A percentile compares a stretch with the other conserved stretches of the same genome.
phyloP scores from a whole-genome alignment of 1,284 basidiomycete genomes.

The Sanghuangporus weigelae region DNA sequence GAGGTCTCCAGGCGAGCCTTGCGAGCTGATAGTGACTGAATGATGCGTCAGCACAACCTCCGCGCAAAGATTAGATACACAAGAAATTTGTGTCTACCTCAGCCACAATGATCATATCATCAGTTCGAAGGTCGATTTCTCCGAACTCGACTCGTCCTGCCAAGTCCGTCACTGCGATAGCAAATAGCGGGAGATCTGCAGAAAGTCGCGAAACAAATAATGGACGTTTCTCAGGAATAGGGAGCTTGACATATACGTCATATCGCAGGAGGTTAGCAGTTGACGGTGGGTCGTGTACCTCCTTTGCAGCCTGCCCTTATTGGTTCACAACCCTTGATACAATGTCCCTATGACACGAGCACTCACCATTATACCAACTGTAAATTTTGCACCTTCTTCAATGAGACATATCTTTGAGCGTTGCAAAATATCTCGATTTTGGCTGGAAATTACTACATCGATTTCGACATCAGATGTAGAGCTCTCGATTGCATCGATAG shows the following conservation, averaged over 20 bases:
- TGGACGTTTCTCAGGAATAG: conserved; percentile 20
- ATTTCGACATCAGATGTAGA: conserved; percentile 26
- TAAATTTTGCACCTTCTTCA: conserved; percentile 27
- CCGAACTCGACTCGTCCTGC: conserved; percentile 27
- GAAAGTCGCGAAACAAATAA: conserved; percentile 34
- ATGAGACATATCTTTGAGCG: conserved; percentile 32
- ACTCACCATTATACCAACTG: conserved; percentile 39
- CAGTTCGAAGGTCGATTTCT: conserved; percentile 26
- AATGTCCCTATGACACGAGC: background rate
- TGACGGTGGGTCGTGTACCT: conserved; percentile 19
- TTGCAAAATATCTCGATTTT: conserved; percentile 25
- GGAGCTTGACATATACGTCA: conserved; percentile 32
- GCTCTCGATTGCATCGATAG: conserved; percentile 24
- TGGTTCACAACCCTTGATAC: background rate
- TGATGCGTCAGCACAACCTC: background rate
- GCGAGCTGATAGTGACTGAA: conserved; percentile 11
- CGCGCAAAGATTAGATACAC: background rate
- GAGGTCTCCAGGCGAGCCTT: conserved; percentile 10
- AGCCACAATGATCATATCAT: conserved; percentile 28
- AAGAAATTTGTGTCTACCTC: conserved; percentile 23
- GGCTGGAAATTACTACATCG: conserved; percentile 29
- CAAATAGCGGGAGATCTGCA: conserved; percentile 33
- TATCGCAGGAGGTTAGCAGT: conserved; percentile 25
- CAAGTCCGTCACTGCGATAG: conserved; percentile 27
- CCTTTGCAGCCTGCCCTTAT: background rate